phyloP scores from a whole-genome alignment of 148 eudicot genomes.

The Persicaria tinctoria region DNA sequence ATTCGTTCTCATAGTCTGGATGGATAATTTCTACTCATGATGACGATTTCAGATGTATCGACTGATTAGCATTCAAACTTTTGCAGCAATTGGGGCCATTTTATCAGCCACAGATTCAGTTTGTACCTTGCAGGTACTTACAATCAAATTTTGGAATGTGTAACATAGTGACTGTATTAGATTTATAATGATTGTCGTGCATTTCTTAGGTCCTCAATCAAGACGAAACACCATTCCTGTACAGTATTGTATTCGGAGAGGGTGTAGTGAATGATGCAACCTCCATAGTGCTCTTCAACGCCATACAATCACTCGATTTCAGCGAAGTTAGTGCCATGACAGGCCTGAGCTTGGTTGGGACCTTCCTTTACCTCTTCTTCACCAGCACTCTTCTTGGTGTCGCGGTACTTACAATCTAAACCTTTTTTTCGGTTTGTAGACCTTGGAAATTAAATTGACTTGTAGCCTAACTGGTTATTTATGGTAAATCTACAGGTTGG shows the following conservation, averaged over 20 bases:
- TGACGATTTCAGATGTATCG: background rate
- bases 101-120: slow-evolving; percentile 32
- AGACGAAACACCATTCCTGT: slow-evolving; percentile 84
- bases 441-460: background rate
- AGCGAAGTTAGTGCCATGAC: slow-evolving; percentile 38
- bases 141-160: background rate
- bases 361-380: slow-evolving; percentile 62
- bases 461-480: background rate
- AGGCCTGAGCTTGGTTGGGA: slow-evolving; percentile 59
- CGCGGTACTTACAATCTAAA: slow-evolving; percentile 23
- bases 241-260: slow-evolving; percentile 85
- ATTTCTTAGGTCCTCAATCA: slow-evolving; percentile 70
- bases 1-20: background rate
- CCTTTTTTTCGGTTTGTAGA: background rate
- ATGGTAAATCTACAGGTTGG: slow-evolving; percentile 31
- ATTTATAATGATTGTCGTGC: background rate
- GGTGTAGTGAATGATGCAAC: slow-evolving; percentile 97
- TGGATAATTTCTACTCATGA: background rate
- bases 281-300: slow-evolving; percentile 87
- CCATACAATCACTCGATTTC: slow-evolving; percentile 67
- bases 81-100: slow-evolving; percentile 26
- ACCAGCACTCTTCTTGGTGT: slow-evolving; percentile 71
- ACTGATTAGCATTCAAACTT: background rate
- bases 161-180: background rate
- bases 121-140: slow-evolving; percentile 25